Percentiles rank a stretch among this genome's conserved stretches.
Evolutionary conservation across 1,284 basidiomycete genomes (phyloP).

Genomic region (Naganishia liquefaciens): DNA sequence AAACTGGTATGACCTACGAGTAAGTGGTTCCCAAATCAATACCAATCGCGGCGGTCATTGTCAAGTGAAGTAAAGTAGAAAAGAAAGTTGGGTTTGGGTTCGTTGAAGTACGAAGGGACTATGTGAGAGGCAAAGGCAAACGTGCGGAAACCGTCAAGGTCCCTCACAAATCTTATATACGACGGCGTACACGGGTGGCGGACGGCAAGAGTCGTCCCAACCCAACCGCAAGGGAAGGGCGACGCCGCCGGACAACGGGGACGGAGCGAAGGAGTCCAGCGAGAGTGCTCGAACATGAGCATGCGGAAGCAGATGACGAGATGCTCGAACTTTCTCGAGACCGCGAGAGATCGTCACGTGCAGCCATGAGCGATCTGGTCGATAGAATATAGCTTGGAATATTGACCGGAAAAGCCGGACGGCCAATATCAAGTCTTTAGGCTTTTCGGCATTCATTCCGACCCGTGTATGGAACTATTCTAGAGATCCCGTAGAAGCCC

Average conservation of each 20-base stretch:
- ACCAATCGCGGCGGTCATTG: conserved; percentile 75
- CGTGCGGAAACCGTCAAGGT: too few relatives aligned
- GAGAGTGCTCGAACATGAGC: not conserved
- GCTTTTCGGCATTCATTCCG: too few relatives aligned
- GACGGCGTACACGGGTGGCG: not conserved
- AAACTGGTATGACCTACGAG: conserved; percentile 58
- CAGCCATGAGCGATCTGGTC: too few relatives aligned
- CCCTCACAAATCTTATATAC: conserved; percentile 5
- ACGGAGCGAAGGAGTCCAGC: not conserved
- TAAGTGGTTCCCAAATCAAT: conserved; percentile 81
- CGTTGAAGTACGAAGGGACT: conserved; percentile 27
- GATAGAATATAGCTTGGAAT: too few relatives aligned
- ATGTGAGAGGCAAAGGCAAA: not conserved
- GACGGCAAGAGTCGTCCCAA: not conserved
- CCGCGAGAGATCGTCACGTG: too few relatives aligned
- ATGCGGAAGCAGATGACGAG: not conserved
- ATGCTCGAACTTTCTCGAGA: conserved; percentile 8
- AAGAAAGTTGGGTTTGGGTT: not conserved
- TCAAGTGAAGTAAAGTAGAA: conserved; percentile 26
- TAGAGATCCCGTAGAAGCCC: too few relatives aligned
- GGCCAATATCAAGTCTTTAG: too few relatives aligned
- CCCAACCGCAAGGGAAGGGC: not conserved
- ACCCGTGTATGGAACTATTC: too few relatives aligned
- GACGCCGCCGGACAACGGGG: not conserved
- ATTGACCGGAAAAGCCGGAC: too few relatives aligned